Evolutionary conservation across 768 basidiomycete species (phyloP).

Genomic region (Trametes gibbosa): DNA sequence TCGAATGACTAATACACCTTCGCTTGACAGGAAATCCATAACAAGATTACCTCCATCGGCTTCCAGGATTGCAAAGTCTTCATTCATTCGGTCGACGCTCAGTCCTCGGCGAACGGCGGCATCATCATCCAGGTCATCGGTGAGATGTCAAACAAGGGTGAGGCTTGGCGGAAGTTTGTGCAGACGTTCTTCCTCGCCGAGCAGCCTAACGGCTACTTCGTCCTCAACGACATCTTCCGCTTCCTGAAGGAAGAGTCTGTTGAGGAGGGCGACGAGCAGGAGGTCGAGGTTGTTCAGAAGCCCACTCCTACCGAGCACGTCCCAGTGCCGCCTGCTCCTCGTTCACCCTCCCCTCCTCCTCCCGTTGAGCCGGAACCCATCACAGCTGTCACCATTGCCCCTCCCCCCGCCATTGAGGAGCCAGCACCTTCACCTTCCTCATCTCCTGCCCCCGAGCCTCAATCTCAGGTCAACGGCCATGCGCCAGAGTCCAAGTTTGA

Average conservation of each 20-base stretch:
- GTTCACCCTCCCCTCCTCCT: slow-evolving; percentile 34
- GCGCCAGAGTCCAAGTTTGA: slow-evolving; percentile 34
- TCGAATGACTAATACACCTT: not conserved
- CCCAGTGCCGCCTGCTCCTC: slow-evolving; percentile 35
- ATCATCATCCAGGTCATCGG: slow-evolving; percentile 99
- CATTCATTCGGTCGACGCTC: slow-evolving; percentile 97
- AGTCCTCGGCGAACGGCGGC: slow-evolving; percentile 90
- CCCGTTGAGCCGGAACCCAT: slow-evolving; percentile 30
- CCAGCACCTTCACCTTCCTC: slow-evolving; percentile 31
- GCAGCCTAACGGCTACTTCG: slow-evolving; percentile 98
- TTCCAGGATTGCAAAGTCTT: slow-evolving; percentile 98
- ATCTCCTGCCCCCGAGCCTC: slow-evolving; percentile 37
- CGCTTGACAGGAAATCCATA: slow-evolving; percentile 82
- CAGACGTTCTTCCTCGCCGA: slow-evolving; percentile 99
- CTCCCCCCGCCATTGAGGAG: slow-evolving; percentile 35
- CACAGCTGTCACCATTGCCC: slow-evolving; percentile 31
- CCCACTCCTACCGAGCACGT: slow-evolving; percentile 24
- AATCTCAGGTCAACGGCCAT: slow-evolving; percentile 41
- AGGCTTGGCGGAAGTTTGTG: slow-evolving; percentile 96
- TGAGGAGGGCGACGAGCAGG: slow-evolving; percentile 70
- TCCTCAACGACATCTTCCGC: slow-evolving; percentile 99
- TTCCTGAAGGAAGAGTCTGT: slow-evolving; percentile 95
- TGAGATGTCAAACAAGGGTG: slow-evolving; percentile 93
- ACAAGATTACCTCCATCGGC: slow-evolving; percentile 90
- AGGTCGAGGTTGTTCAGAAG: slow-evolving; percentile 41